Percentiles rank a stretch among this genome's conserved stretches.
phyloP scores from a whole-genome alignment of 106 monocot genomes.

The Dendrobium huoshanense region DNA sequence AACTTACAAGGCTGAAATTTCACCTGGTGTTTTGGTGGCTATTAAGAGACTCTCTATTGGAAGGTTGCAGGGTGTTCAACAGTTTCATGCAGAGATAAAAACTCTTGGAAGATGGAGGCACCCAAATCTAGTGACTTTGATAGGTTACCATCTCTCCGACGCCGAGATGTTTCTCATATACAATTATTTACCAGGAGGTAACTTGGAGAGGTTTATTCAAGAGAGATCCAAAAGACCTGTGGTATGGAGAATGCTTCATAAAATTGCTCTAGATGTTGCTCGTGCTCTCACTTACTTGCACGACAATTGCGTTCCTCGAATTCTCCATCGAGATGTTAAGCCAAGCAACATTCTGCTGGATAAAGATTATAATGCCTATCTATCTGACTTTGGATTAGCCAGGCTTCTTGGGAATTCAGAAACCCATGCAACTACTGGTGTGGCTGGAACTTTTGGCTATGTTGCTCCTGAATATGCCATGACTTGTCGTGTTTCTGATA shows the following conservation, averaged over 20 bases:
- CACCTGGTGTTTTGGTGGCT: conserved; percentile 60
- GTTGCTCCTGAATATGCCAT: conserved; percentile 39
- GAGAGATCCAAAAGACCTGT: conserved; percentile 56
- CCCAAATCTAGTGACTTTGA: conserved; percentile 87
- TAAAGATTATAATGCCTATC: conserved; percentile 58
- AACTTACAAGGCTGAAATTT: conserved; percentile 69
- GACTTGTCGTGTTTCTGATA: conserved; percentile 29
- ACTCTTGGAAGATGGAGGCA: conserved; percentile 91
- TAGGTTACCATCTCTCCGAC: conserved; percentile 86
- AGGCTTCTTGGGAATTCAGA: conserved; percentile 72
- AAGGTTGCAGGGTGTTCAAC: conserved; percentile 62
- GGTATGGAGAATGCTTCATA: conserved; percentile 91
- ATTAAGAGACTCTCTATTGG: conserved; percentile 68
- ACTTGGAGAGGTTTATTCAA: conserved; percentile 69
- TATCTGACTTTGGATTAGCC: conserved; percentile 77
- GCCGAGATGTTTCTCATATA: conserved; percentile 81
- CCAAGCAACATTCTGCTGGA: conserved; percentile 77
- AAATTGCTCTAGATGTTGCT: conserved; percentile 85
- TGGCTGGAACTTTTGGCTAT: conserved; percentile 73
- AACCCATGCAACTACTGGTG: conserved; percentile 77
- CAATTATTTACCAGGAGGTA: conserved; percentile 68
- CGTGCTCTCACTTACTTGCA: conserved; percentile 65
- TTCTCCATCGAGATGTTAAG: conserved; percentile 73
- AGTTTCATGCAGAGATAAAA: conserved; percentile 86
- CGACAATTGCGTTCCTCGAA: conserved; percentile 58